Conservation (phyloP, 2,329 filamentous ascomycete species). For the Fusarium aywerte region DNA sequence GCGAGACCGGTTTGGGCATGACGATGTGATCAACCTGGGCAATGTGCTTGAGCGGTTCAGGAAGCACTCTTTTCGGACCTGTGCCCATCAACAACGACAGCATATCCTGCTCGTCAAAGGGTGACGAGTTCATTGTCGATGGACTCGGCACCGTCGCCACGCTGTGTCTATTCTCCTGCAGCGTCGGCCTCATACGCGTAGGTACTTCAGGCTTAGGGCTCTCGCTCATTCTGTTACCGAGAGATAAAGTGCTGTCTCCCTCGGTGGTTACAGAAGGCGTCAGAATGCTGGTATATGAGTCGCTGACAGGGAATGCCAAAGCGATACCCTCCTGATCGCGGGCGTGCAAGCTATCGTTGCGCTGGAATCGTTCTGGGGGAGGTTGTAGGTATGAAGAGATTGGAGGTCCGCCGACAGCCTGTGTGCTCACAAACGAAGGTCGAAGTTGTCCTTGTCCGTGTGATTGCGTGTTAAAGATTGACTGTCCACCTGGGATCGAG, state of each 20-base stretch:
- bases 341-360: constrained; percentile 21
- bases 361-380: constrained; percentile 27
- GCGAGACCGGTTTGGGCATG: constrained; percentile 46
- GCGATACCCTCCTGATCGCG: constrained; percentile 30
- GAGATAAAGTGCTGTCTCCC: constrained; percentile 29
- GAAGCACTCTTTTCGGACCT: constrained; percentile 44
- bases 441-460: constrained; percentile 31
- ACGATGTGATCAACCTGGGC: constrained; percentile 45
- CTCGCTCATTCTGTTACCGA: constrained; percentile 12
- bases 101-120: constrained; percentile 51
- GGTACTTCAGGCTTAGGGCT: constrained; percentile 23
- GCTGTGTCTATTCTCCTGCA: constrained; percentile 28
- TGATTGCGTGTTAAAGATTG: constrained; percentile 17
- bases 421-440: constrained; percentile 41
- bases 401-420: constrained; percentile 37
- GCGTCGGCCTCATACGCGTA: constrained; percentile 11
- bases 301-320: constrained; percentile 39
- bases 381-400: constrained; percentile 35
- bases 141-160: constrained; percentile 26
- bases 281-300: constrained; percentile 43
- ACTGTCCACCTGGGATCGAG: constrained; percentile 21
- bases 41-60: constrained; percentile 46
- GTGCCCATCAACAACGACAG: constrained; percentile 47
- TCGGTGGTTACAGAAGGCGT: constrained; percentile 42
- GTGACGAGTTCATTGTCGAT: constrained; percentile 45